phyloP scores from a whole-genome alignment of 2,329 filamentous ascomycete genomes.

The Blastomyces emzantsi region DNA sequence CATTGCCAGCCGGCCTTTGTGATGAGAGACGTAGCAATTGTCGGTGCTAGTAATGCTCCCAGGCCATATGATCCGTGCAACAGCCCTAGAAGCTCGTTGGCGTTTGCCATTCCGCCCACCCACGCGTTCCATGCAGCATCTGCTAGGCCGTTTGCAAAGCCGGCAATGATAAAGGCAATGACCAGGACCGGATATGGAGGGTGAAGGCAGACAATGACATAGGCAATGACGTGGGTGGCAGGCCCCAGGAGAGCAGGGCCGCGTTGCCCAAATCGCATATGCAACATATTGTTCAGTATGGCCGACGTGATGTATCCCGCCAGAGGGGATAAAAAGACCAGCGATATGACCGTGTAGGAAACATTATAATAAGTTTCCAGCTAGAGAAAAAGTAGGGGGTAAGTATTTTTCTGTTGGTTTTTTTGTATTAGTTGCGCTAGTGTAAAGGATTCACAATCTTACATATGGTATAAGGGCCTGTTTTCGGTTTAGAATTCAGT shows the following conservation, averaged over 20 bases:
- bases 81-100: conserved; percentile 63
- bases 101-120: conserved; percentile 60
- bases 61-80: conserved; percentile 61
- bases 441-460: conserved; percentile 18
- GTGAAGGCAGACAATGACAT: conserved; percentile 56
- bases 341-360: conserved; percentile 38
- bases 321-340: conserved; percentile 42
- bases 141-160: conserved; percentile 59
- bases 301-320: conserved; percentile 39
- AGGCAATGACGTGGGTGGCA: conserved; percentile 54
- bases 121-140: conserved; percentile 48
- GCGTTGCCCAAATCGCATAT: conserved; percentile 50
- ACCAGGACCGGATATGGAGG: conserved; percentile 60
- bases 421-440: background rate
- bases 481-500: background rate
- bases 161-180: conserved; percentile 54
- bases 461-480: conserved; percentile 44
- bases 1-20: conserved; percentile 53
- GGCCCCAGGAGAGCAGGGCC: conserved; percentile 62
- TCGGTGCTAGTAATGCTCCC: conserved; percentile 58
- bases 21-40: conserved; percentile 64
- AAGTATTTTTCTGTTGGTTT: background rate
- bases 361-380: conserved; percentile 39
- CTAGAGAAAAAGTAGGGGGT: conserved; percentile 22
- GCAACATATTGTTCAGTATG: conserved; percentile 36